phyloP scores from a whole-genome alignment of 768 basidiomycete genomes.

The Boletellus emodensis region DNA sequence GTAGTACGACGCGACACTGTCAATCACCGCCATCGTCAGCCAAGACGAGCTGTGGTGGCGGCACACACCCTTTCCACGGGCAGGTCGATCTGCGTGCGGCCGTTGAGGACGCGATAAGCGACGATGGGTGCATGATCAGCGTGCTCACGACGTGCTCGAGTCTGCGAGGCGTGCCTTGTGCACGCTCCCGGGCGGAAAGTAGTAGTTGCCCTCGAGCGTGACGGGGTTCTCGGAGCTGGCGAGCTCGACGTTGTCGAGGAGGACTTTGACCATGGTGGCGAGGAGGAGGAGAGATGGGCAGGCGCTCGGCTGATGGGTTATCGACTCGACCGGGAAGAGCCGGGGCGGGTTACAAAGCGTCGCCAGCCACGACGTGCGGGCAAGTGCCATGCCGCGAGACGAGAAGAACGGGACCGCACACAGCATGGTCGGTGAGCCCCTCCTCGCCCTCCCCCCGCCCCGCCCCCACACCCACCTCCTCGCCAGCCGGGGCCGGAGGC shows the following conservation, averaged over 20 bases:
- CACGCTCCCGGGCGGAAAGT: slow-evolving; percentile 63
- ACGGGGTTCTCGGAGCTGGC: slow-evolving; percentile 56
- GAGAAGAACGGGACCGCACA: slow-evolving; percentile 64
- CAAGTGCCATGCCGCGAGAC: slow-evolving; percentile 61
- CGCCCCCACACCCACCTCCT: background rate
- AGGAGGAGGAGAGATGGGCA: background rate
- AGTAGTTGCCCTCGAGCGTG: slow-evolving; percentile 65
- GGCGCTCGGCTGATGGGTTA: slow-evolving; percentile 4
- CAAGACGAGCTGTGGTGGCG: background rate
- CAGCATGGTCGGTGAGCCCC: slow-evolving; percentile 73
- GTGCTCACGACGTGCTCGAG: slow-evolving; percentile 51
- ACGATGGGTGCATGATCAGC: background rate
- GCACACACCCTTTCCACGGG: slow-evolving; percentile 67
- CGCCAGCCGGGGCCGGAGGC: slow-evolving; percentile 86
- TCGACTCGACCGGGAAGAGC: slow-evolving; percentile 19
- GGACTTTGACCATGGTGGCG: slow-evolving; percentile 44
- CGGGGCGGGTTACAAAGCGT: slow-evolving; percentile 3
- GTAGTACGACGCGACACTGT: slow-evolving; percentile 65
- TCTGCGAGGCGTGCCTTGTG: slow-evolving; percentile 41
- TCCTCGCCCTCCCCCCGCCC: slow-evolving; percentile 1
- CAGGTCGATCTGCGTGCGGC: slow-evolving; percentile 44
- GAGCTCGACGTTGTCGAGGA: slow-evolving; percentile 46
- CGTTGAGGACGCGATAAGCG: slow-evolving; percentile 4
- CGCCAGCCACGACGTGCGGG: too few relatives aligned
- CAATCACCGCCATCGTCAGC: slow-evolving; percentile 1